A percentile compares a stretch with the other conserved stretches of the same genome.
Conservation (phyloP, 139 green algal genomes). For the Astrephomene gubernaculifera region DNA sequence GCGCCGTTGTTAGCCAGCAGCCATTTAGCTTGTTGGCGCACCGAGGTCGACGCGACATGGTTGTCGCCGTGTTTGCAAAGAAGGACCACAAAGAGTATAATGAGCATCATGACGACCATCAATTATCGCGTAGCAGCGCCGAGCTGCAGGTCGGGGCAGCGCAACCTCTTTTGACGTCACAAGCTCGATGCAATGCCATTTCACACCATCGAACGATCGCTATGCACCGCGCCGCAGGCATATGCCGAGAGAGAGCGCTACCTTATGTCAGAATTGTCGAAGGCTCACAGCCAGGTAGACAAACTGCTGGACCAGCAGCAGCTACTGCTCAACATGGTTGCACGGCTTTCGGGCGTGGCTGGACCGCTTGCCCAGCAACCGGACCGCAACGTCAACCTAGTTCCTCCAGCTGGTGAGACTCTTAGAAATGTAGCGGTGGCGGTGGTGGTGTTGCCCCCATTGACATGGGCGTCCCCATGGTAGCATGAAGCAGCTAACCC, state of each 20-base stretch:
- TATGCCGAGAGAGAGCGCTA: conserved; percentile 3
- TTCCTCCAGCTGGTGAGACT: too few species aligned
- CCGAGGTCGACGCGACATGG: background rate
- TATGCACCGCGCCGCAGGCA: too few species aligned
- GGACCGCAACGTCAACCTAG: too few species aligned
- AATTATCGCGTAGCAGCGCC: background rate
- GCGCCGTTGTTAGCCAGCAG: too few species aligned
- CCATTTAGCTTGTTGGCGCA: too few species aligned
- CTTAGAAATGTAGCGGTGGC: too few species aligned
- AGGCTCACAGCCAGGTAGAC: conserved; percentile 7
- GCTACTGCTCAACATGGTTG: conserved; percentile 11
- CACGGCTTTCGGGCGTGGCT: background rate
- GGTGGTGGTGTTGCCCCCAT: too few species aligned
- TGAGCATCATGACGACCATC: background rate
- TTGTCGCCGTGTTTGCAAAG: background rate
- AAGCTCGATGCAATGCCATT: too few species aligned
- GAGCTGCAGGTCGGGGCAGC: conserved; percentile 31
- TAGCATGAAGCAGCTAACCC: too few species aligned
- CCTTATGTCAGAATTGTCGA: conserved; percentile 29
- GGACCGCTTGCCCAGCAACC: background rate
- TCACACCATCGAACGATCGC: too few species aligned
- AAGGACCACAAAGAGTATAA: conserved; percentile 6
- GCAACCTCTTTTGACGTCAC: too few species aligned
- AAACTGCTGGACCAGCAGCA: conserved; percentile 48
- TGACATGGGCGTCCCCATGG: too few species aligned